phyloP scores from a whole-genome alignment of 1,284 basidiomycete species.

The Marasmius fiardii region DNA sequence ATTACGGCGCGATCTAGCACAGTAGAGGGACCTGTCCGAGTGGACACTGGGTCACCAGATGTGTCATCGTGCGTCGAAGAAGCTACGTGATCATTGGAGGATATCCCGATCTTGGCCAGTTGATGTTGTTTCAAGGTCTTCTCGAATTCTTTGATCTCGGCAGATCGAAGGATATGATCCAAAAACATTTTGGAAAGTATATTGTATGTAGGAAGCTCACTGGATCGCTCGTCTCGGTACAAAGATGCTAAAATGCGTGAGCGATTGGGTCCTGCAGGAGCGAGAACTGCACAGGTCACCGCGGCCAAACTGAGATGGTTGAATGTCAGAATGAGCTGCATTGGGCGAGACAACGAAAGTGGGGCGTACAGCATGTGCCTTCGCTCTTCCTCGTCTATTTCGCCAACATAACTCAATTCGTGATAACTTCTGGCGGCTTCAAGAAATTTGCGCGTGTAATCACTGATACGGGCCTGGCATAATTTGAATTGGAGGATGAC shows the following conservation, averaged over 20 bases:
- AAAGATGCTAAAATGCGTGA: constrained; percentile 89
- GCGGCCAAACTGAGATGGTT: constrained; percentile 69
- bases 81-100: constrained; percentile 73
- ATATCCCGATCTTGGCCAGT: constrained; percentile 83
- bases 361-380: constrained; percentile 75
- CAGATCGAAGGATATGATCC: constrained; percentile 89
- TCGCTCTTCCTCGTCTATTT: constrained; percentile 90
- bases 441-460: constrained; percentile 87
- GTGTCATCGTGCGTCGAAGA: constrained; percentile 56
- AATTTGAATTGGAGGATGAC: constrained; percentile 81
- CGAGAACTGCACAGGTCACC: constrained; percentile 94
- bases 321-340: background rate
- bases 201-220: constrained; percentile 77
- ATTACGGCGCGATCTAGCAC: constrained; percentile 97
- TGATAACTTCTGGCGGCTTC: constrained; percentile 96
- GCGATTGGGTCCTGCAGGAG: constrained; percentile 94
- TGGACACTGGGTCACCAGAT: constrained; percentile 57
- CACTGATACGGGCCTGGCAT: constrained; percentile 90
- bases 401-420: constrained; percentile 85
- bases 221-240: constrained; percentile 89
- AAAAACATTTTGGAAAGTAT: constrained; percentile 98
- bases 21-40: constrained; percentile 83
- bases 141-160: constrained; percentile 90
- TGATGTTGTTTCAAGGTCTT: constrained; percentile 88
- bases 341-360: constrained; percentile 4